Conservation (phyloP, 129 eudicot species). For the Mikania micrantha region DNA sequence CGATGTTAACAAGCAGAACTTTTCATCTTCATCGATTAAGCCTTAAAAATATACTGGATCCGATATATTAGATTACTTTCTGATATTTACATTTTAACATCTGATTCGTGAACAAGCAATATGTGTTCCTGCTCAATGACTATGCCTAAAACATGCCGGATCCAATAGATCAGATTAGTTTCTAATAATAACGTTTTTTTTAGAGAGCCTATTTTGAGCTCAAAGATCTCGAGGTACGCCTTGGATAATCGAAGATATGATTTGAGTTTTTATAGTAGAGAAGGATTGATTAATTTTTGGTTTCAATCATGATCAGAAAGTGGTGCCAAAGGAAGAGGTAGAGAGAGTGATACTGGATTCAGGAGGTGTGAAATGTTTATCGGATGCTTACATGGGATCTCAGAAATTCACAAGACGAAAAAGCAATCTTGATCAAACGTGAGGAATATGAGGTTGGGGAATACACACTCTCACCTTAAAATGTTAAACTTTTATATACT, state of each 20-base stretch:
- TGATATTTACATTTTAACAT: not conserved
- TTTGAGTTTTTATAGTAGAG: not conserved
- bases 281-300: not conserved
- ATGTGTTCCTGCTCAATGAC: not conserved
- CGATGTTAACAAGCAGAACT: not conserved
- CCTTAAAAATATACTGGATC: not conserved
- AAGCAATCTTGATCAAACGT: not conserved
- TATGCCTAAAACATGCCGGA: not conserved
- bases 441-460: not conserved
- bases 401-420: conserved; percentile 25
- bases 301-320: conserved; percentile 19
- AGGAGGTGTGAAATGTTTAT: conserved; percentile 26
- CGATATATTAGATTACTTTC: not conserved
- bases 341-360: conserved; percentile 32
- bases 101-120: not conserved
- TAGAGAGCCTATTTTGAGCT: conserved; percentile 38
- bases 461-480: too few relatives aligned
- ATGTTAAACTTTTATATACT: too few relatives aligned
- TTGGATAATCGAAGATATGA: not conserved
- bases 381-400: conserved; percentile 27
- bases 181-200: not conserved
- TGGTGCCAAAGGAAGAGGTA: conserved; percentile 31
- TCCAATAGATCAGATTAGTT: conserved; percentile 8
- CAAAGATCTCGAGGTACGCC: conserved; percentile 25
- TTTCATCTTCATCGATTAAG: not conserved